These are phyloP conservation scores for Ophiocordyceps camponoti-rufipedis DNA, from an alignment of 2,329 filamentous ascomycete genomes.

Conservation along the genomic window DNA sequence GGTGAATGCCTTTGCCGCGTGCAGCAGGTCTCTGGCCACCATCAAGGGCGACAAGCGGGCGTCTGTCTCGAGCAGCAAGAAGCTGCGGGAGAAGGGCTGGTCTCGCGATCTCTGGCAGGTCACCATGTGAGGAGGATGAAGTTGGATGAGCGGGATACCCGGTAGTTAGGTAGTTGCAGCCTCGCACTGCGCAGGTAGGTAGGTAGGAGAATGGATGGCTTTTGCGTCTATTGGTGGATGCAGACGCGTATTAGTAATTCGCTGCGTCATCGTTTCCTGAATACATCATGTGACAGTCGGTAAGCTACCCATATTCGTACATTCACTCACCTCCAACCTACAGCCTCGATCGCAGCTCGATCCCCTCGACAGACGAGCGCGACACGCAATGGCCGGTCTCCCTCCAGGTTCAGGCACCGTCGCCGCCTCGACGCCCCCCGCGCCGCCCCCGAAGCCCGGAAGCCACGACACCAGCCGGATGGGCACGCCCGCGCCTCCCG, in stretches of 20 bases:
- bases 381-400: constrained; percentile 4
- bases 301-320: too few relatives aligned
- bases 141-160: background rate
- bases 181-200: too few relatives aligned
- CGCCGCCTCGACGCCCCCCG: constrained; percentile 31
- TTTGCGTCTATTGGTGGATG: too few relatives aligned
- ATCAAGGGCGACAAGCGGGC: constrained; percentile 35
- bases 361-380: background rate
- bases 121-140: constrained; percentile 12
- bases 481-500: constrained; percentile 34
- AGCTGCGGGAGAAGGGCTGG: constrained; percentile 43
- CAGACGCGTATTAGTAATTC: too few relatives aligned
- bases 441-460: constrained; percentile 53
- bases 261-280: too few relatives aligned
- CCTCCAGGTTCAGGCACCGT: constrained; percentile 10
- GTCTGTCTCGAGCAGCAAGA: constrained; percentile 33
- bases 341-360: background rate
- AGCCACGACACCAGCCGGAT: constrained; percentile 51
- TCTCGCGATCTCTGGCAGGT: constrained; percentile 44
- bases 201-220: too few relatives aligned
- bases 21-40: constrained; percentile 52
- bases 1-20: constrained; percentile 56
- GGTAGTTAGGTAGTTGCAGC: too few relatives aligned
- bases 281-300: too few relatives aligned
- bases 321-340: too few relatives aligned